Conservation (phyloP, 768 basidiomycete species). For the Amanita muscaria region DNA sequence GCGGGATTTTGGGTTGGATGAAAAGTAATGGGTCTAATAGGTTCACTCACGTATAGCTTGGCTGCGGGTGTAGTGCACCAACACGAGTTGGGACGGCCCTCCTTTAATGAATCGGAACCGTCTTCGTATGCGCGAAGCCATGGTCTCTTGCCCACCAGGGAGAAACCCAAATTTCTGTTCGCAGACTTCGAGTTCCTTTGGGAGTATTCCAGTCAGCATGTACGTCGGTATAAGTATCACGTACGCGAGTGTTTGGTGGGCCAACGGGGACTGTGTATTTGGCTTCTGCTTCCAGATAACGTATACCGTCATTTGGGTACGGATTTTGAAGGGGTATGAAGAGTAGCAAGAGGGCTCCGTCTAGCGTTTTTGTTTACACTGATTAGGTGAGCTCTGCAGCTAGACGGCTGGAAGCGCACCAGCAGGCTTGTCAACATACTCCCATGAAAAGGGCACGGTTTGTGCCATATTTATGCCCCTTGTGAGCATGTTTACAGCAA, state of each 20-base stretch:
- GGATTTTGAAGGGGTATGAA: conserved; percentile 49
- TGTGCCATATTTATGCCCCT: conserved; percentile 51
- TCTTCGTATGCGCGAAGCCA: conserved; percentile 60
- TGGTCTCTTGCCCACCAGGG: conserved; percentile 51
- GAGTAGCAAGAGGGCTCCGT: conserved; percentile 59
- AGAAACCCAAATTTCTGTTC: conserved; percentile 73
- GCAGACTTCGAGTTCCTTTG: conserved; percentile 61
- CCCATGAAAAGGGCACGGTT: conserved; percentile 58
- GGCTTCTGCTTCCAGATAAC: conserved; percentile 66
- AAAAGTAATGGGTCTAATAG: conserved; percentile 1
- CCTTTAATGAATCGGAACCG: conserved; percentile 68
- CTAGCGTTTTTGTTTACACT: conserved; percentile 23
- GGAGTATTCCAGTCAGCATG: too few relatives aligned
- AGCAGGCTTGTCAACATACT: conserved; percentile 68
- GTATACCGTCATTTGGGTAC: conserved; percentile 71
- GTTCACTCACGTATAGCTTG: conserved; percentile 47
- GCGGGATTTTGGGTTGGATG: neutral
- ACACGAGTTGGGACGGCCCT: conserved; percentile 61
- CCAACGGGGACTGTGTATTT: conserved; percentile 46
- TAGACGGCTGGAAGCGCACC: conserved; percentile 34
- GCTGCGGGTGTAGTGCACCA: conserved; percentile 71
- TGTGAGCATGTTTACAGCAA: conserved; percentile 50
- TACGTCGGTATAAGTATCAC: too few relatives aligned
- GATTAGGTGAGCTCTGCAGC: conserved; percentile 5
- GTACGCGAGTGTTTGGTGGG: conserved; percentile 35